phyloP scores from a whole-genome alignment of 371 early-diverging fungal species.

The Mucor plumbeus region DNA sequence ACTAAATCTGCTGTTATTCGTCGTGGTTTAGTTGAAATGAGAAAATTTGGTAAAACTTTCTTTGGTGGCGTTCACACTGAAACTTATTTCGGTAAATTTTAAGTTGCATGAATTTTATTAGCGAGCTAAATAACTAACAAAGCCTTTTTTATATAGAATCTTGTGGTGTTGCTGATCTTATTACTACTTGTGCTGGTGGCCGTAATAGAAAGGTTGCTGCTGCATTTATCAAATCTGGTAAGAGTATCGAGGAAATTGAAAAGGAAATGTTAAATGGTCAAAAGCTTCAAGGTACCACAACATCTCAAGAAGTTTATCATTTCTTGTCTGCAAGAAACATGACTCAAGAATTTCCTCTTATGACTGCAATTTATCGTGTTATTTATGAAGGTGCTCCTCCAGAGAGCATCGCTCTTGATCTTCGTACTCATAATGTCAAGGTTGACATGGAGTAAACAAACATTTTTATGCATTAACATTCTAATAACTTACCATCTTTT shows the following conservation, averaged over 20 bases:
- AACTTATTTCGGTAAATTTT: conserved; percentile 73
- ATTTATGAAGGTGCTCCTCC: conserved; percentile 75
- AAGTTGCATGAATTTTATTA: neutral
- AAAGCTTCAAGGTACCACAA: conserved; percentile 96
- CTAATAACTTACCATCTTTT: neutral
- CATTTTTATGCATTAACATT: conserved; percentile 4
- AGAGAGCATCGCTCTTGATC: conserved; percentile 59
- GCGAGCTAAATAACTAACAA: neutral
- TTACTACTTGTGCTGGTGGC: conserved; percentile 95
- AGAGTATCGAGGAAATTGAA: conserved; percentile 87
- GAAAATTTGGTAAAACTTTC: conserved; percentile 86
- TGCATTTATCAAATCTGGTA: conserved; percentile 82
- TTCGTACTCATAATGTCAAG: conserved; percentile 2
- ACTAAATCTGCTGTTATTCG: conserved; percentile 98
- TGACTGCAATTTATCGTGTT: conserved; percentile 88
- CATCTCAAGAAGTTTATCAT: conserved; percentile 87
- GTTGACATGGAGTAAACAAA: neutral
- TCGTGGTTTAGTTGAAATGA: conserved; percentile 96
- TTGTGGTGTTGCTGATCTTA: conserved; percentile 90
- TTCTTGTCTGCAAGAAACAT: conserved; percentile 72
- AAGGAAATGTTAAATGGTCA: conserved; percentile 91
- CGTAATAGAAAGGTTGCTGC: conserved; percentile 93
- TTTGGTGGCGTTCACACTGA: conserved; percentile 71
- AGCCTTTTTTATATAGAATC: conserved; percentile 63
- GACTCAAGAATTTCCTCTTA: conserved; percentile 79